Evolutionary conservation across 2,329 filamentous ascomycete genomes (phyloP).

Genomic region (Monilinia vaccinii-corymbosi): DNA sequence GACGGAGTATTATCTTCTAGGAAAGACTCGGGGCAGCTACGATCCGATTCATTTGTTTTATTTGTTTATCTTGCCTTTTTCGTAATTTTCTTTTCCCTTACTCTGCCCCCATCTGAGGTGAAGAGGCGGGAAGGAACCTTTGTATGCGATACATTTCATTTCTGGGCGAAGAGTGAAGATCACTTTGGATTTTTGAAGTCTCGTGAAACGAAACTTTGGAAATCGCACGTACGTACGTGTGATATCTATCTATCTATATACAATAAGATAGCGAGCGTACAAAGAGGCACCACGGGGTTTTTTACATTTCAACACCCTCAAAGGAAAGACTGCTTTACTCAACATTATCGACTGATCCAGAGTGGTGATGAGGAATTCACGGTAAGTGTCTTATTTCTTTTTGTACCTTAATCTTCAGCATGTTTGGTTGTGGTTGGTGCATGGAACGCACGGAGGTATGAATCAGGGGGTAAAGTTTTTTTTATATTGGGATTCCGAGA

Average conservation of each 20-base stretch:
- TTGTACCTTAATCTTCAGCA: neutral
- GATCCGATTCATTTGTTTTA: neutral
- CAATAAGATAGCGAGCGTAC: neutral
- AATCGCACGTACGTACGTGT: neutral
- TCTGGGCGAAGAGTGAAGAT: neutral
- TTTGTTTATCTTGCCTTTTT: neutral
- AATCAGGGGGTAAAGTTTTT: constrained; percentile 9
- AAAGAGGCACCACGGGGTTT: neutral
- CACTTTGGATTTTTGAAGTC: neutral
- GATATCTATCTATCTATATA: neutral
- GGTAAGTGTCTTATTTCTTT: neutral
- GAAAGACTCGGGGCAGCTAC: neutral
- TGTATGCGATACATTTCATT: neutral
- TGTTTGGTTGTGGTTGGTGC: neutral
- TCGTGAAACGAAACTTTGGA: neutral
- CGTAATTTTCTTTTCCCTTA: neutral
- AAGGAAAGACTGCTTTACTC: neutral
- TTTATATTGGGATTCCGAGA: neutral
- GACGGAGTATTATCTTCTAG: neutral
- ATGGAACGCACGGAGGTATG: constrained; percentile 7
- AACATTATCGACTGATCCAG: neutral
- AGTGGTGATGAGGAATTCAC: constrained; percentile 5
- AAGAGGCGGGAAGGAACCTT: neutral
- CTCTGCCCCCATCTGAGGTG: neutral
- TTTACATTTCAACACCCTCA: neutral